Base-by-base conservation (phyloP, 352 stramenopile genomes). In the Globisporangium echinulatum region DNA sequence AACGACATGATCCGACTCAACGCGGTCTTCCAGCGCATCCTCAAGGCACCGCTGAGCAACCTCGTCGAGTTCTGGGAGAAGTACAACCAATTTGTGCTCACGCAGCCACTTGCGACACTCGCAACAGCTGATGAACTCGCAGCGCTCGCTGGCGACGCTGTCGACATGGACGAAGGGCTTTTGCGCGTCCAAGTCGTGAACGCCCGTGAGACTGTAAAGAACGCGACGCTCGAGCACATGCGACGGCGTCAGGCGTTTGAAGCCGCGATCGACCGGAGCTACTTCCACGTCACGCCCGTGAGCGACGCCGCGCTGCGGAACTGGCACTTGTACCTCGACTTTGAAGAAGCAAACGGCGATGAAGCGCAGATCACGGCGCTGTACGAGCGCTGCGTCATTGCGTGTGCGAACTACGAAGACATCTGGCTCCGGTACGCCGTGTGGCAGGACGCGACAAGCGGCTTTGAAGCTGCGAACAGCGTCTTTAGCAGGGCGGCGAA, bases 21-120 rank as follows among this genome's bases (percentile, higher is more conserved):
- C 59, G 67, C 85, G 64, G 77, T 92, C 54, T 92, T 92, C 53
- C 90, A 90, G 70, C 79, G 79, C 49, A 85, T 89, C 38, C 81
- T 92, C 71, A 40, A 77, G 17, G 72, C 87, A 33, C 80, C 82
- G 42, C 57, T 92, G 58, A 83, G 74, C 47, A 92, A 92, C 63
- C 61, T 92, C 42, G 82, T 89, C 15, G 82, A 92, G 51, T 90
- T 92, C 19, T 92, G 82, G 82, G 82, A 92, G 44, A 90, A 88
- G 58, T 92, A 92, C 66, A 92, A 92, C 63, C 79, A 90, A 56
- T 92, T 90, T 66, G 80, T 92, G 19, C 56, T 92, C 17, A 80
- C 80, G 5, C 82, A 92, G 63, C 79, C 87, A 56, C 58, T 92
- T 47, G 67, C 71, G 58, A 74, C 72, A 17, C 54, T 92, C 15